These are phyloP conservation scores for Colletotrichum navitas DNA, from an alignment of 2,329 filamentous ascomycete genomes.

Conservation along the genomic window DNA sequence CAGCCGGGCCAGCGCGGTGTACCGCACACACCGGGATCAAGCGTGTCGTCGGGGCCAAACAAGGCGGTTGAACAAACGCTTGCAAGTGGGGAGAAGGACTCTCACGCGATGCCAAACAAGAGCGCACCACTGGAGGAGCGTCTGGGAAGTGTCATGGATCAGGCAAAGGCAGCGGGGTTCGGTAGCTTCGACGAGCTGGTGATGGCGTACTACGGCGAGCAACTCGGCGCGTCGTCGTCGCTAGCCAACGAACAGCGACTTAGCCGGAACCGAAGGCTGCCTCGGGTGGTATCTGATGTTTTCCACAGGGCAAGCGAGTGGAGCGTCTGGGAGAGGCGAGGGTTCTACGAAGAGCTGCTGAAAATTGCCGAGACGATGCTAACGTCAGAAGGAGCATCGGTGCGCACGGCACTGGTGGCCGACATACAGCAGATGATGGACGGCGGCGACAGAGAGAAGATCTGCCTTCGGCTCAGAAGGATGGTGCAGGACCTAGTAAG, in stretches of 20 bases:
- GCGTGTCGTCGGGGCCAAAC: conserved; percentile 10
- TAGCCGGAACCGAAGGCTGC: conserved; percentile 46
- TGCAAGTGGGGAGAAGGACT: neutral
- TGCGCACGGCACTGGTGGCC: conserved; percentile 6
- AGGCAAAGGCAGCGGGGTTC: conserved; percentile 45
- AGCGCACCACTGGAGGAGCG: conserved; percentile 42
- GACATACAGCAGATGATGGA: conserved; percentile 40
- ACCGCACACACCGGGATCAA: conserved; percentile 22
- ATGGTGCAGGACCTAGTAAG: conserved; percentile 46
- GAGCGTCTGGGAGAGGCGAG: conserved; percentile 43
- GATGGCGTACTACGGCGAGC: conserved; percentile 47
- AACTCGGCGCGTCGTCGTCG: conserved; percentile 42
- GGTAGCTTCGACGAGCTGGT: conserved; percentile 47
- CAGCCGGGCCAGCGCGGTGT: conserved; percentile 27
- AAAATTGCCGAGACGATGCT: conserved; percentile 45
- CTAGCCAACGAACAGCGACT: conserved; percentile 47
- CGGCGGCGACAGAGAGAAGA: conserved; percentile 41
- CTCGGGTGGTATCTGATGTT: conserved; percentile 45
- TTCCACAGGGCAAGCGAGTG: conserved; percentile 40
- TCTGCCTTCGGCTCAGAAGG: conserved; percentile 10
- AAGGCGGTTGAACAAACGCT: neutral
- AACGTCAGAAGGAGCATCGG: conserved; percentile 38
- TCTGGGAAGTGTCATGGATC: conserved; percentile 45
- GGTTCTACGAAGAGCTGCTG: conserved; percentile 48
- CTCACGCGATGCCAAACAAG: conserved; percentile 7